Evolutionary conservation across 306 rosid species (phyloP), one percentile per base, ranked within the genome.

Genomic region (Fragaria ananassa): DNA sequence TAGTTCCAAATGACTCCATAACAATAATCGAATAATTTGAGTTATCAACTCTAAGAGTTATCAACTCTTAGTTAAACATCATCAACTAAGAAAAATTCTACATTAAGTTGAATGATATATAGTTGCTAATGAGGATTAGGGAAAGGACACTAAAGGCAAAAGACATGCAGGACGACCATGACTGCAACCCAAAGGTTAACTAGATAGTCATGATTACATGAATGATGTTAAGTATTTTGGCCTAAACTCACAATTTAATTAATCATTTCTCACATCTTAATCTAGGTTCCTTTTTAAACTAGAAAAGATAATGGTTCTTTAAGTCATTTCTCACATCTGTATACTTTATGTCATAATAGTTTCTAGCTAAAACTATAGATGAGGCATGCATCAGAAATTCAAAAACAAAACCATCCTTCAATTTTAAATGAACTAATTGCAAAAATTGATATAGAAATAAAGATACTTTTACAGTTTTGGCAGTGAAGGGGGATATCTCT

Each of bases 321-420:
- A 25, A 13, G 45, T 45, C 44, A 18, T n/a, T n/a, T n/a, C n/a
- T n/a, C n/a, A n/a, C 89, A 89, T 80, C 91, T 62, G 58, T 60
- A 80, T 74, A 60, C 61, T 14, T 83, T 21, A 17, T 37, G 70
- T 37, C 15, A 54, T 31, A 29, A 39, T 45, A 71, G 31, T 41
- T 53, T 62, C 4, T 39, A 61, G 25, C 50, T 34, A 47, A 71
- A 79, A 76, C 37, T 12, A 51, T 10, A 17, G 8, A 70, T 65
- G 65, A 23, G 53, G n/a, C 21, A 10, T 67, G 46, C 35, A 35
- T 60, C 31, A 62, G 37, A 60, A 35, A 75, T 14, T 50, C 49
- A 15, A 56, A 46, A 56, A 46, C 46, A 47, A 19, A 64, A 17
- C 45, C 70, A 75, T 62, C 80, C 47, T 61, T 61, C 50, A 51